Base-by-base conservation (phyloP, 2,329 filamentous ascomycete genomes). In the Phyllosticta citriasiana region DNA sequence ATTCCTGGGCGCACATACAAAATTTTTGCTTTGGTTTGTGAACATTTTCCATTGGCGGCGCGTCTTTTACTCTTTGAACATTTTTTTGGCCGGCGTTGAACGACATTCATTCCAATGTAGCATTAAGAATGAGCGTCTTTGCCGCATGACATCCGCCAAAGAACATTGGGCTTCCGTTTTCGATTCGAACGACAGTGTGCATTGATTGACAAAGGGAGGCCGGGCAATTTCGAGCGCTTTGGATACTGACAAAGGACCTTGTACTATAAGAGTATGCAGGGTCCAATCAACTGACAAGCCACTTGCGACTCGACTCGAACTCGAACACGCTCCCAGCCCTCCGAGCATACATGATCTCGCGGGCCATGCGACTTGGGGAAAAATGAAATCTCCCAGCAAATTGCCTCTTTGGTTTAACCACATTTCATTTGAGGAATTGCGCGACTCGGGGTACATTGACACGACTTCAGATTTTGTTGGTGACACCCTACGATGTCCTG, bases 361-460 rank as follows among this genome's bases (percentile, higher is more conserved):
- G 40, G 40, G 14, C 14, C 14, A n/a, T n/a, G 14, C 52, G 9
- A 27, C 52, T 26, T 25, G 2, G 7, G 52, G 7, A 53, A 26
- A 10, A 27, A 27, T 27, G 25, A 7, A 6, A 2, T 25, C 25
- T 24, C 22, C 16, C 4, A 27, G 12, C 22, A 10, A 25, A 22
- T 53, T 25, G 16, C 54, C 59, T 16, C 19, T 61, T 22, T 61
- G 59, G 59, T 55, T 61, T 12, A 47, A 61, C 22, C 55, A 33
- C 25, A 54, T 61, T 40, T 51, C 47, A 2, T 61, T 57, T 19
- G 26, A 53, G 6, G 59, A 61, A 27, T 35, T 61, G 59, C 55
- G 59, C 27, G 25, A 14, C 19, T 54, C 54, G 19, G 59, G 59
- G 5, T 61, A 61, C 55, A 57, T 61, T 30, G 50, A 61, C 51